A percentile compares a stretch with the other conserved stretches of the same genome.
These are phyloP conservation scores for Cymbidium sinense DNA, from an alignment of 106 monocot genomes.

Conservation along the genomic window DNA sequence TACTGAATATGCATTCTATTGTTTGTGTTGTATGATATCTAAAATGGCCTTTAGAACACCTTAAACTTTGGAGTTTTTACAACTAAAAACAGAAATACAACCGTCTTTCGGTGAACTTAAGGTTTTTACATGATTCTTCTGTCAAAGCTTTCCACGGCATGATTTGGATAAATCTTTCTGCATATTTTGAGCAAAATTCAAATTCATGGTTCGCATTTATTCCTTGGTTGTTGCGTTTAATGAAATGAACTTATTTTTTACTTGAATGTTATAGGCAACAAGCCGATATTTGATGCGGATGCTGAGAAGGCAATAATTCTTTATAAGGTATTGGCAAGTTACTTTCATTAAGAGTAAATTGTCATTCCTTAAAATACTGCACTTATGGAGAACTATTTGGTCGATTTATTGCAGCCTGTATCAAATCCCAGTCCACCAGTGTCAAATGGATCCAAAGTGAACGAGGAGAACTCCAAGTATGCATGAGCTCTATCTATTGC, in stretches of 20 bases:
- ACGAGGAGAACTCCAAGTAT: constrained; percentile 89
- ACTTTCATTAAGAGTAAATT: background rate
- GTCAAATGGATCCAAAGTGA: constrained; percentile 44
- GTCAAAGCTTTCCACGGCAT: background rate
- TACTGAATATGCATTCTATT: background rate
- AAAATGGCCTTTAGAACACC: background rate
- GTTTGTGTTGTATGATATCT: background rate
- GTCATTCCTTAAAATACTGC: background rate
- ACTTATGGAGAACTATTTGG: background rate
- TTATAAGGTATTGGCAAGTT: constrained; percentile 54
- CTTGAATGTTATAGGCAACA: constrained; percentile 3
- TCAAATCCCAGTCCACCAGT: constrained; percentile 27
- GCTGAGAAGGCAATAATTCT: constrained; percentile 52
- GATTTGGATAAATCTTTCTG: background rate
- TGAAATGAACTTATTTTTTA: background rate
- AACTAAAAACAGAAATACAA: background rate
- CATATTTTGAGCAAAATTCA: background rate
- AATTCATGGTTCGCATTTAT: background rate
- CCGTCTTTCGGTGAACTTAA: background rate
- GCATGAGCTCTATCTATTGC: background rate
- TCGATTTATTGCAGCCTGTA: constrained; percentile 37
- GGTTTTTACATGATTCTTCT: background rate
- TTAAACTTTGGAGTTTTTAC: background rate
- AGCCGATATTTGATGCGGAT: background rate
- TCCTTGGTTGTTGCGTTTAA: background rate